These are phyloP conservation scores for Aureobasidium subglaciale DNA, from an alignment of 2,329 filamentous ascomycete genomes.

Conservation along the genomic window DNA sequence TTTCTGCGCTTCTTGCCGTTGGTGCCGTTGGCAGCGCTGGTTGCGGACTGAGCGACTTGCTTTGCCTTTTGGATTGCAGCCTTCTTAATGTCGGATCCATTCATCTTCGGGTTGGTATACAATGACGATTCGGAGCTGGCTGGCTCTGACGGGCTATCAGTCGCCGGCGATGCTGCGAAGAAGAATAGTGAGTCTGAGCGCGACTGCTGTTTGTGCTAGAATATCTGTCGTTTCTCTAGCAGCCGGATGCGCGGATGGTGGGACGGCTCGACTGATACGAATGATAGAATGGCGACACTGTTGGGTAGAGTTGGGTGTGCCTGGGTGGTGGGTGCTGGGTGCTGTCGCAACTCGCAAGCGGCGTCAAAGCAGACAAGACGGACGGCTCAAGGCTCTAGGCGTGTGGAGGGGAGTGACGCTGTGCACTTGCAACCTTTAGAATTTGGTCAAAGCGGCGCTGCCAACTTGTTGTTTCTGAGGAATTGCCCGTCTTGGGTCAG, in stretches of 20 bases:
- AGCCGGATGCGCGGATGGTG: not conserved
- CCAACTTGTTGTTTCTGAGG: not conserved
- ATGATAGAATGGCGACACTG: not conserved
- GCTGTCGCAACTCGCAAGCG: slow-evolving; percentile 2
- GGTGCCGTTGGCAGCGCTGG: slow-evolving; percentile 40
- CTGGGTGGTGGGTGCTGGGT: not conserved
- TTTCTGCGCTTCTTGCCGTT: slow-evolving; percentile 66
- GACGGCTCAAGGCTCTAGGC: not conserved
- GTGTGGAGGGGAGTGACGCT: not conserved
- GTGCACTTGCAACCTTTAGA: not conserved
- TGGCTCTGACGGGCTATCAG: slow-evolving; percentile 2
- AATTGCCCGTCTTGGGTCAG: not conserved
- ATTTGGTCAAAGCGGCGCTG: slow-evolving; percentile 2
- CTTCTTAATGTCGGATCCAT: slow-evolving; percentile 58
- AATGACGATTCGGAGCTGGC: not conserved
- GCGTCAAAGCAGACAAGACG: not conserved
- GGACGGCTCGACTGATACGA: not conserved
- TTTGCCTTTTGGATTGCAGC: slow-evolving; percentile 60
- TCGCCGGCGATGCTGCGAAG: not conserved
- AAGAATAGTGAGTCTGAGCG: slow-evolving; percentile 3
- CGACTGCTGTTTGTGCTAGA: not conserved
- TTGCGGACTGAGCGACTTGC: slow-evolving; percentile 52
- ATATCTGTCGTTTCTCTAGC: not conserved
- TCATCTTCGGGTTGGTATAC: slow-evolving; percentile 38
- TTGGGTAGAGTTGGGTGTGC: not conserved